Evolutionary conservation across 441 rosid species (phyloP), one percentile per base, ranked within the genome.

Genomic region (Cnidoscolus chayamansa): DNA sequence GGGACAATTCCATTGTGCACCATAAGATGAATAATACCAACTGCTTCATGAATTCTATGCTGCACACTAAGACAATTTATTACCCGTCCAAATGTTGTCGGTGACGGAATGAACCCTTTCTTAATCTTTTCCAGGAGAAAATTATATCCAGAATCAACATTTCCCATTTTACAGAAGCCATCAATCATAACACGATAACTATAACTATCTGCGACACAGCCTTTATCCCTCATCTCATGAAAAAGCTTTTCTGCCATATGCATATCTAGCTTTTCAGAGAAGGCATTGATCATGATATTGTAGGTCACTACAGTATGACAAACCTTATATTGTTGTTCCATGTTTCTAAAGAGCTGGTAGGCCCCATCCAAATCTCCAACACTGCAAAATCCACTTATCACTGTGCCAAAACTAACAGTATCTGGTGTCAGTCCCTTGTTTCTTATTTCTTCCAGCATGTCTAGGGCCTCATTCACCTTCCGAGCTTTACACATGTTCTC

Each of bases 401-500:
- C 64, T 47, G 96, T 85, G 59, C 89, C 90, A 67, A 90, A 84
- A 62, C 84, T 84, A 76, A 95, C 86, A 48, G 81, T 69, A 78
- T 95, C 97, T 50, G 86, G 90, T 69, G 78, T 71, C 71, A 95
- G 78, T 72, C 87, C 88, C 78, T 81, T 86, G 49, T 56, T 78
- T 78, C 63, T 78, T 72, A 91, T 84, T 72, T 90, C 93, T 70
- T 79, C 75, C 1, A 95, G 85, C 68, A 95, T 79, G 55, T 85
- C 76, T 79, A 87, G 55, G 56, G 95, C 99, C 85, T 86, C 89
- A 47, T 84, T 82, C 72, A 84, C 83, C 78, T 84, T 89, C 5
- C 61, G 78, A 74, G 87, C 86, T 84, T 81, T 93, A 81, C 98
- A 93, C 16, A 90, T 83, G 90, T 95, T 95, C 85, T 95, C 95